Conservation (phyloP, 768 basidiomycete species). For the Dentipellis fragilis region DNA sequence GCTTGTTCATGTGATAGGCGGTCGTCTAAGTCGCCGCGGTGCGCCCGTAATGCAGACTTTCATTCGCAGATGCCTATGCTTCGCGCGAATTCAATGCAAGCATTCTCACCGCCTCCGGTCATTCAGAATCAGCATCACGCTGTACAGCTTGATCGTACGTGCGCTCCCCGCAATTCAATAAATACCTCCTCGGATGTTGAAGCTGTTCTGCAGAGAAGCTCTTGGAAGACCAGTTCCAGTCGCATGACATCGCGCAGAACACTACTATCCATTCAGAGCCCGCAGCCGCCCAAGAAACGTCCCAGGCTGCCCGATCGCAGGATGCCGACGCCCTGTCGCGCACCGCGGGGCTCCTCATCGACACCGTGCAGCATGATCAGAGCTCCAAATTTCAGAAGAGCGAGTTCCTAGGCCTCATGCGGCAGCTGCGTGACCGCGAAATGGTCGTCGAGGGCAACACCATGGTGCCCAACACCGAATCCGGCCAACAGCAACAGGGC, state of each 20-base stretch:
- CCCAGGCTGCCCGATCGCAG: conserved; percentile 9
- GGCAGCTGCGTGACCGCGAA: conserved; percentile 69
- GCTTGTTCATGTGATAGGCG: neutral
- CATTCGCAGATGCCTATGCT: conserved; percentile 3
- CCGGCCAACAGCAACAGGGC: conserved; percentile 16
- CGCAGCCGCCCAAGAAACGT: conserved; percentile 1
- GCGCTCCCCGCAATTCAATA: neutral
- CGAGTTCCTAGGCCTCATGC: conserved; percentile 80
- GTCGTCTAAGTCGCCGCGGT: neutral
- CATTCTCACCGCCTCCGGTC: conserved; percentile 12
- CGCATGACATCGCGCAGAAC: conserved; percentile 9
- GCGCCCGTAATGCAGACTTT: neutral
- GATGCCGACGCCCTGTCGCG: conserved; percentile 68
- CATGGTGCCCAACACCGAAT: conserved; percentile 45
- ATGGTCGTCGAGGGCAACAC: conserved; percentile 70
- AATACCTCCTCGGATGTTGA: conserved; percentile 12
- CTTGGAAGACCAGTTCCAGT: conserved; percentile 44
- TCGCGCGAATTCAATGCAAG: conserved; percentile 26
- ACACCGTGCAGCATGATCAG: conserved; percentile 62
- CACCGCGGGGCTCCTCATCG: conserved; percentile 69
- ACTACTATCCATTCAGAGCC: neutral
- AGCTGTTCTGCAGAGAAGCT: neutral
- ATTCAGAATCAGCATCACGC: conserved; percentile 8
- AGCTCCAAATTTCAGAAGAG: conserved; percentile 84
- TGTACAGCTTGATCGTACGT: conserved; percentile 34